Evolutionary conservation across 768 basidiomycete genomes (phyloP).

Genomic region (Phallus indusiatus): DNA sequence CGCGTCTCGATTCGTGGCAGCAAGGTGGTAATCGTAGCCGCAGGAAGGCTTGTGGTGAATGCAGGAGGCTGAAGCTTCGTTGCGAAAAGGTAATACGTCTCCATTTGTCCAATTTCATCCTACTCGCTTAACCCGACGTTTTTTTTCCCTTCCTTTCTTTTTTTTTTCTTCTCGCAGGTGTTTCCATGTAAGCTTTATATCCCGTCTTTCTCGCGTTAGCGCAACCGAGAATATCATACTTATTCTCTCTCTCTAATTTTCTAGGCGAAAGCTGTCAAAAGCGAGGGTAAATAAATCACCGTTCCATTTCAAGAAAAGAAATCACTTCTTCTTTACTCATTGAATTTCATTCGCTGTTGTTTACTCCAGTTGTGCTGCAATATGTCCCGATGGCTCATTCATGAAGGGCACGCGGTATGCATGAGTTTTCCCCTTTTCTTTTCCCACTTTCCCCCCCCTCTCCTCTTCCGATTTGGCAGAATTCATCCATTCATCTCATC

Average conservation of each 20-base stretch:
- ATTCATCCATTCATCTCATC: background rate
- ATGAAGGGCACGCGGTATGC: slow-evolving; percentile 7
- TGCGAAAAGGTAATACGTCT: slow-evolving; percentile 4
- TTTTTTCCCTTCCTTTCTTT: background rate
- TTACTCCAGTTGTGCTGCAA: slow-evolving; percentile 7
- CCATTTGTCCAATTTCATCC: background rate
- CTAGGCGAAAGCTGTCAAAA: slow-evolving; percentile 9
- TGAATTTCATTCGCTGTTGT: background rate
- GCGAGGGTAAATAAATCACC: background rate
- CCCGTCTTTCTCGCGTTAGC: background rate
- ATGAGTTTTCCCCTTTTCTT: background rate
- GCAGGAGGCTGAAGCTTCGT: slow-evolving; percentile 5
- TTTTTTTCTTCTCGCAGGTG: background rate
- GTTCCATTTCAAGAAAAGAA: background rate
- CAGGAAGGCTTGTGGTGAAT: slow-evolving; percentile 9
- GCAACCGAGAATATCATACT: background rate
- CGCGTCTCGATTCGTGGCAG: background rate
- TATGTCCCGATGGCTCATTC: slow-evolving; percentile 9
- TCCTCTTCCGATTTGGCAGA: background rate
- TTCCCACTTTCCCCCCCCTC: background rate
- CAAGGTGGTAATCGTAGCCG: slow-evolving; percentile 5
- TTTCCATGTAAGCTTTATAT: background rate
- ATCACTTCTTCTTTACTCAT: background rate
- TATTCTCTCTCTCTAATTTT: background rate
- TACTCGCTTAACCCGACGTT: background rate